Evolutionary conservation across 768 basidiomycete genomes (phyloP).

Genomic region (Daedaleopsis nitida): DNA sequence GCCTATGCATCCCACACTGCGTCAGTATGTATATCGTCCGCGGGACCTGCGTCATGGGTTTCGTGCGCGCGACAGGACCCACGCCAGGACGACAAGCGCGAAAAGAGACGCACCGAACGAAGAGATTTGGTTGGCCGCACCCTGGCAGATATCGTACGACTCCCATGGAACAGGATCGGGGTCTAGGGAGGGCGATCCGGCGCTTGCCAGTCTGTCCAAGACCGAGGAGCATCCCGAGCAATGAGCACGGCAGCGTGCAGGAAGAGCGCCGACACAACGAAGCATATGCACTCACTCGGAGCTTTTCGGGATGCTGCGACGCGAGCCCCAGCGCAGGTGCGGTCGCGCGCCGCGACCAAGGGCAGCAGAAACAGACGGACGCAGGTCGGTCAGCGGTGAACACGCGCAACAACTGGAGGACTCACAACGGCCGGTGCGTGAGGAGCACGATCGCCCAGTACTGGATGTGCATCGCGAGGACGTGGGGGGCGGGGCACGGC

Average conservation of each 20-base stretch:
- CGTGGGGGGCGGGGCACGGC: constrained; percentile 60
- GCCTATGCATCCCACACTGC: constrained; percentile 44
- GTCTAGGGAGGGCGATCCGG: constrained; percentile 18
- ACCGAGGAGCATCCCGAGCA: not conserved
- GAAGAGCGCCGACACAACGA: not conserved
- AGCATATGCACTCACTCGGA: constrained; percentile 48
- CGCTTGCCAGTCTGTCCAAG: not conserved
- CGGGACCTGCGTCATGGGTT: not conserved
- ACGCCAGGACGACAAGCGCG: not conserved
- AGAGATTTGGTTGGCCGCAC: constrained; percentile 71
- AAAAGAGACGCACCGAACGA: constrained; percentile 51
- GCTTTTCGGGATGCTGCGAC: constrained; percentile 70
- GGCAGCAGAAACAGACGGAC: constrained; percentile 14
- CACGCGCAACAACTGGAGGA: constrained; percentile 14
- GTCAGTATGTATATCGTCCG: not conserved
- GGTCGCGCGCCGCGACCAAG: too few species aligned
- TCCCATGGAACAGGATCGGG: constrained; percentile 53
- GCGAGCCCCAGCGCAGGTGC: too few species aligned
- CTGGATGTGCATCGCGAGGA: constrained; percentile 68
- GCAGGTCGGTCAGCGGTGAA: constrained; percentile 3
- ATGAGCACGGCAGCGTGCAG: not conserved
- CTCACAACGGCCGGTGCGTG: constrained; percentile 80
- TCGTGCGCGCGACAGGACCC: too few species aligned
- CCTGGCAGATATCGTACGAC: constrained; percentile 77
- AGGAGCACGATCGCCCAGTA: constrained; percentile 79